Base-by-base conservation (phyloP, 768 basidiomycete species). In the Kwoniella sp. region DNA sequence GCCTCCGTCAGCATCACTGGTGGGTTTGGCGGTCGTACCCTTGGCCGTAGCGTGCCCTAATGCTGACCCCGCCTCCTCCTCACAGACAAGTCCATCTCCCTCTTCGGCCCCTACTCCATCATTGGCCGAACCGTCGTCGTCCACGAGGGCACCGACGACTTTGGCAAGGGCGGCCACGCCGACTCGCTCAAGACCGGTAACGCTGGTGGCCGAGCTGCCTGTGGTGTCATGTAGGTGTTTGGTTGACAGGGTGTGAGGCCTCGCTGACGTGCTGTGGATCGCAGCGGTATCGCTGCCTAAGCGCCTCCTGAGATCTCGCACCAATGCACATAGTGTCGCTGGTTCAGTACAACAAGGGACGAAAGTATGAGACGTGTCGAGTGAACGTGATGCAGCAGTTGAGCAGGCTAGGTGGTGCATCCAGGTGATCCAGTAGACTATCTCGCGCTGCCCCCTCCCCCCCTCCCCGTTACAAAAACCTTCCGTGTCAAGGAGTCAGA, bases 141-240 rank as follows among this genome's bases (percentile, higher is more conserved):
- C 31, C 88, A 89, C 75, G 80, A 79, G 34, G 86, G 86, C 3
- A 80, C 80, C 15, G 88, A 90, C 66, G 88, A 90, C 64, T 78
- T 89, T 43, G 88, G 87, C n/a, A 77, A 74, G 54, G 86, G 86
- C 14, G 77, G 76, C 34, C 79, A 84, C 62, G 76, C 80, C 25
- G 86, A 87, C 58, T 85, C 84, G 19, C 76, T 83, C 50, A 86
- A 81, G 69, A 89, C 86, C 3, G 88, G 88, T 8, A 86, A 89
- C 65, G 84, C 88, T 37, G 69, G 69, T 64, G 82, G 78, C 26
- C 78, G 87, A 50, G 79, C 81, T n/a, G 87, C 88, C 11, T 89
- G 88, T 65, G 88, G 87, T 61, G 81, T 89, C 44, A 86, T 89
- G 60, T 86, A 85, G 81, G 70, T 73, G 23, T 3, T 37, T 17